Evolutionary conservation across 1,284 basidiomycete genomes (phyloP).

Genomic region (Paramarasmius palmivorus): DNA sequence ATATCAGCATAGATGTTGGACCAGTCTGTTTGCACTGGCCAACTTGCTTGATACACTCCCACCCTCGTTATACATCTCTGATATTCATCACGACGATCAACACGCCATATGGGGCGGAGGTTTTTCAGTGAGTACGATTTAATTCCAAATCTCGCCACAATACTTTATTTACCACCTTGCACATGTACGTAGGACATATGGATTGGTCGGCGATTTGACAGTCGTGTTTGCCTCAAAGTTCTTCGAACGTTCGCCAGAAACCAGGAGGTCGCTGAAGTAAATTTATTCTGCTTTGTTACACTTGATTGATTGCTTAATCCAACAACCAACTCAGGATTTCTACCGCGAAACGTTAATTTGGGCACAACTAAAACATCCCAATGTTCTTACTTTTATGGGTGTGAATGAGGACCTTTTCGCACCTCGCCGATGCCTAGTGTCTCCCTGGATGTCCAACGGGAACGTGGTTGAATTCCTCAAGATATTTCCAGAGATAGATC

Average conservation of each 20-base stretch:
- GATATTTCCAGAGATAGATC: background rate
- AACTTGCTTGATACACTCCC: background rate
- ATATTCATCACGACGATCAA: background rate
- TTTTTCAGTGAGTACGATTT: background rate
- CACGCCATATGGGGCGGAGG: background rate
- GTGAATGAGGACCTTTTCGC: conserved; percentile 8
- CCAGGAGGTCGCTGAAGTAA: conserved; percentile 6
- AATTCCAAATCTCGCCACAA: background rate
- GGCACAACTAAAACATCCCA: conserved; percentile 17
- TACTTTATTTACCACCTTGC: background rate
- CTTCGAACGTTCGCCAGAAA: conserved; percentile 6
- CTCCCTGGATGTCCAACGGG: conserved; percentile 19
- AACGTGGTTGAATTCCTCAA: conserved; percentile 12
- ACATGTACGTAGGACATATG: conserved; percentile 13
- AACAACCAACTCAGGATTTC: no score
- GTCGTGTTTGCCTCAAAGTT: conserved; percentile 13
- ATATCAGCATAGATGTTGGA: no score
- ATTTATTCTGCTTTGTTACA: background rate
- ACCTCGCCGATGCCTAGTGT: conserved; percentile 12
- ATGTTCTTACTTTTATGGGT: conserved; percentile 16
- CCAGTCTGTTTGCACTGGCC: no score
- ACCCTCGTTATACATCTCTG: background rate
- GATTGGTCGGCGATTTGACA: conserved; percentile 4
- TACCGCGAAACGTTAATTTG: conserved; percentile 15
- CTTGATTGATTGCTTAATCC: background rate